Evolutionary conservation across 1,284 basidiomycete genomes (phyloP), one percentile per base, ranked within the genome.

Genomic region (Boletellus dicymbophilus): DNA sequence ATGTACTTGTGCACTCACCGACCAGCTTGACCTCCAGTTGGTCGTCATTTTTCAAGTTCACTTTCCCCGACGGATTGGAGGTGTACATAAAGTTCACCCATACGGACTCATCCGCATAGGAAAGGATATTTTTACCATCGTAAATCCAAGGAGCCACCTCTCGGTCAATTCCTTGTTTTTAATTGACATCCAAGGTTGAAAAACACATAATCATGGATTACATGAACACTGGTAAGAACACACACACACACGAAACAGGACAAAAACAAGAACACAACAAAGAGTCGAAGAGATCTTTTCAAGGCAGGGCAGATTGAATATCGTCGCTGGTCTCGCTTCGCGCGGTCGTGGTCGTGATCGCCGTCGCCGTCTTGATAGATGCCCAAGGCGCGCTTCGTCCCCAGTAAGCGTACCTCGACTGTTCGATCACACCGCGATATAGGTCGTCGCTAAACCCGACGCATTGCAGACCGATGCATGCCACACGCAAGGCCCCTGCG

Each of bases 391-490:
- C 37, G 38, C 34, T 55, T 46, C 62, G 62, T 27, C 48, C 37
- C 66, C 82, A 85, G 51, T 75, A 75, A n/a, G 70, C 69, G 20
- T 53, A 52, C 44, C 52, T 51, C 47, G 83, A 80, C 51, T 85
- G 84, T 43, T 85, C 84, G 38, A 88, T 71, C 36, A 88, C 70
- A 15, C 77, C 75, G 37, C 75, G 74, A 62, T 89, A 89, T 57
- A 88, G 67, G 20, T 40, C 53, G 13, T 75, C 72, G 58, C 82
- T 87, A 74, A 90, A 90, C 8, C 88, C 84, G 40, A 88, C 75
- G 61, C 88, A 90, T 54, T 87, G 84, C 41, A 90, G 68, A 9
- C 80, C 88, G 50, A 90, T 71, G 58, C 86, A 89, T 12, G 83
- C 84, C 25, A 87, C 77, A 53, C 79, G 82, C 38, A 90, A 75